Conservation (phyloP, 2,329 filamentous ascomycete genomes). For the Lasiodiplodia sp. region DNA sequence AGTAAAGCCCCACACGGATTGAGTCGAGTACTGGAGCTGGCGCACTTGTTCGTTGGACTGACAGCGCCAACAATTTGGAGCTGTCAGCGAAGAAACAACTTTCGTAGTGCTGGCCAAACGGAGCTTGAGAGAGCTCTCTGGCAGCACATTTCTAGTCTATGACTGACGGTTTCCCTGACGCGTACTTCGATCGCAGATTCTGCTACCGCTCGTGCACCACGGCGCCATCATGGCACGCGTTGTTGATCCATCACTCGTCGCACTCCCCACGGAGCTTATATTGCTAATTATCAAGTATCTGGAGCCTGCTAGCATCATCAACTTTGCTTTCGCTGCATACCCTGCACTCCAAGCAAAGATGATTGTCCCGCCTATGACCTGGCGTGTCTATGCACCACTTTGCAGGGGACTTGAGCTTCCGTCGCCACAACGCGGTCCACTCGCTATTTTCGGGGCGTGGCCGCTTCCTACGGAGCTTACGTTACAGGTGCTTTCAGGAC, state of each 20-base stretch:
- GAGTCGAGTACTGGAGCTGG: slow-evolving; percentile 28
- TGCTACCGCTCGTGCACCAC: not conserved
- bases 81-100: not conserved
- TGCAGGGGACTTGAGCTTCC: slow-evolving; percentile 34
- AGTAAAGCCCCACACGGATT: slow-evolving; percentile 44
- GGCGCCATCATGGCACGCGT: not conserved
- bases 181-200: not conserved
- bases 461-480: slow-evolving; percentile 46
- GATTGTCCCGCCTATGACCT: slow-evolving; percentile 42
- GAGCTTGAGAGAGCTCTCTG: not conserved
- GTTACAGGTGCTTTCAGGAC: slow-evolving; percentile 42
- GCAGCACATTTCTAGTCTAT: slow-evolving; percentile 1
- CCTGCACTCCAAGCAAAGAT: slow-evolving; percentile 50
- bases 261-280: slow-evolving; percentile 56
- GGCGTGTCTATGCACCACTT: slow-evolving; percentile 25
- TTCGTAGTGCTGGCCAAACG: not conserved
- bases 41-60: not conserved
- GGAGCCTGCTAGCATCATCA: slow-evolving; percentile 51
- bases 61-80: not conserved
- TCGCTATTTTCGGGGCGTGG: slow-evolving; percentile 25
- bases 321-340: slow-evolving; percentile 56
- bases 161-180: not conserved
- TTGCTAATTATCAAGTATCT: slow-evolving; percentile 54
- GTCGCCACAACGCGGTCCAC: slow-evolving; percentile 1
- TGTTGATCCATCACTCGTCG: slow-evolving; percentile 17